These are phyloP conservation scores for Aspergillus udagawae DNA, from an alignment of 2,329 filamentous ascomycete genomes.

Conservation along the genomic window DNA sequence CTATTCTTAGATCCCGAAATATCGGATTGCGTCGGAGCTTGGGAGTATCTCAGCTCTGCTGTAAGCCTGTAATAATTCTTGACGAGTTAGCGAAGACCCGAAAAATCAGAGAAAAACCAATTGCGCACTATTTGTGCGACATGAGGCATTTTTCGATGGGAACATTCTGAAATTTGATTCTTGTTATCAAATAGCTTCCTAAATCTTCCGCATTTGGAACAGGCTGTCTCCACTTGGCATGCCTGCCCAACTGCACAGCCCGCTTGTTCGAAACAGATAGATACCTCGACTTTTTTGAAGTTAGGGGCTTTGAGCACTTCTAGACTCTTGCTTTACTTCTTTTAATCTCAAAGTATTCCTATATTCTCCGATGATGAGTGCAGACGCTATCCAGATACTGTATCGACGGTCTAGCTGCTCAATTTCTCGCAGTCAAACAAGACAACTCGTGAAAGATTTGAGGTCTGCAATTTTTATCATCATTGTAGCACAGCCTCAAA, in stretches of 20 bases:
- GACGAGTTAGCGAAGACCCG: not conserved
- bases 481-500: not conserved
- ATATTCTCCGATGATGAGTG: constrained; percentile 5
- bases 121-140: not conserved
- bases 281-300: not conserved
- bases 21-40: not conserved
- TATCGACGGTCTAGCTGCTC: no score
- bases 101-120: not conserved
- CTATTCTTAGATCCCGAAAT: not conserved
- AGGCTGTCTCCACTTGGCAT: constrained; percentile 4
- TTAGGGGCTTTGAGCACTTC: not conserved
- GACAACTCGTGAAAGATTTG: not conserved
- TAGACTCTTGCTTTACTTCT: constrained; percentile 1
- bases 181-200: constrained; percentile 7
- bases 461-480: not conserved
- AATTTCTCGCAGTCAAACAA: not conserved
- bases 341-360: not conserved
- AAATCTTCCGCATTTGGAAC: constrained; percentile 13
- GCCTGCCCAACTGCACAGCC: constrained; percentile 2
- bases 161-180: not conserved
- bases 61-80: not conserved
- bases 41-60: not conserved
- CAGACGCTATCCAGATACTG: not conserved
- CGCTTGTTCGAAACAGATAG: constrained; percentile 3
- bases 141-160: not conserved